Conservation (phyloP, 2,329 filamentous ascomycete species). For the Beauveria rudraprayagi region DNA sequence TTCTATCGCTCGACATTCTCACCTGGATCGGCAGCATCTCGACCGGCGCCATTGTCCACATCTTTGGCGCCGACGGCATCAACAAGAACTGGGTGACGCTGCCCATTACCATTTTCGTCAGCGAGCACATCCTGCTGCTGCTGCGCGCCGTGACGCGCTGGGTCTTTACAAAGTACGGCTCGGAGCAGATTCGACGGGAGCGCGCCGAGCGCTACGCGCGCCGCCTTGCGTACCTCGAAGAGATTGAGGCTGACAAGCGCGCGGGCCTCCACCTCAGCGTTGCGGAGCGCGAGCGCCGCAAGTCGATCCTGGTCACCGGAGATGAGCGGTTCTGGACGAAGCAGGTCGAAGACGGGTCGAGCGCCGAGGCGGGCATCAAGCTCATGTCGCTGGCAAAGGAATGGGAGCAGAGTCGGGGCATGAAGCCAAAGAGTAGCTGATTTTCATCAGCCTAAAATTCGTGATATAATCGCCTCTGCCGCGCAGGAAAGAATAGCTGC, state of each 20-base stretch:
- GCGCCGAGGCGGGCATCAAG: conserved; percentile 24
- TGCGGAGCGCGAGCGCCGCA: conserved; percentile 30
- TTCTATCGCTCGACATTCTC: conserved; percentile 59
- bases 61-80: conserved; percentile 54
- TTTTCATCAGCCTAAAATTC: background rate
- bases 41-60: conserved; percentile 63
- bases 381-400: conserved; percentile 24
- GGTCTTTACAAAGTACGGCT: conserved; percentile 30
- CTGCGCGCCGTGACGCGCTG: conserved; percentile 38
- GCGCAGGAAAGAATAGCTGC: background rate
- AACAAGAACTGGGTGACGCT: conserved; percentile 54
- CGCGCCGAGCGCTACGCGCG: conserved; percentile 30
- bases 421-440: conserved; percentile 6
- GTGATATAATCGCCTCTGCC: background rate
- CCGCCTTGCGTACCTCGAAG: conserved; percentile 29
- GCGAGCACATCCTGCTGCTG: conserved; percentile 63
- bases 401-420: conserved; percentile 10
- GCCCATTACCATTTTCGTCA: conserved; percentile 62
- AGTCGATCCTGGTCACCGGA: conserved; percentile 26
- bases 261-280: conserved; percentile 24
- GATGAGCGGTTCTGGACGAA: conserved; percentile 33
- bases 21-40: conserved; percentile 67
- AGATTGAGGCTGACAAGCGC: conserved; percentile 32
- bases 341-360: conserved; percentile 32
- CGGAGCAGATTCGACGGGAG: conserved; percentile 32